Percentiles rank a stretch among this genome's conserved stretches.
phyloP scores from a whole-genome alignment of 2,329 filamentous ascomycete species.

The Didymella sp. region DNA sequence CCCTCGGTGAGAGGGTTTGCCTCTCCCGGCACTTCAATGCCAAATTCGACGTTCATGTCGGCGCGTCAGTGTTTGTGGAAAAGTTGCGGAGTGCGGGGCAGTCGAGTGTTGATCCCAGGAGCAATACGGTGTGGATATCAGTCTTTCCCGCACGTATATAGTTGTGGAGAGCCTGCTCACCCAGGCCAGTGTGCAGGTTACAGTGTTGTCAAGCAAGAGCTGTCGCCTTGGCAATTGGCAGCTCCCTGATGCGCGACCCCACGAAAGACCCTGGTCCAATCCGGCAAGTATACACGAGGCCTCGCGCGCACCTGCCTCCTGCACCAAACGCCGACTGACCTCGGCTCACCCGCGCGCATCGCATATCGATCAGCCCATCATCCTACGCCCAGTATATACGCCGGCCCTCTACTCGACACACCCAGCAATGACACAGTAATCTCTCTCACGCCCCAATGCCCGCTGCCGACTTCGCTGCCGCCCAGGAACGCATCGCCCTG shows the following conservation, averaged over 20 bases:
- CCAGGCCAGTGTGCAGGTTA: slow-evolving; percentile 26
- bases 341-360: slow-evolving; percentile 34
- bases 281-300: neutral
- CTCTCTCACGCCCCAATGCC: slow-evolving; percentile 33
- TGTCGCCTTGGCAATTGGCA: neutral
- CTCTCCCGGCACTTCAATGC: slow-evolving; percentile 81
- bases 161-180: slow-evolving; percentile 36
- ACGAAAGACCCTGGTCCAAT: neutral
- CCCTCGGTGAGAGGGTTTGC: slow-evolving; percentile 65
- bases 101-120: neutral
- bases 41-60: slow-evolving; percentile 43
- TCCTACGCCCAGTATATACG: slow-evolving; percentile 6
- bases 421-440: slow-evolving; percentile 6
- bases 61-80: neutral
- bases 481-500: slow-evolving; percentile 83
- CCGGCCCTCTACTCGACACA: neutral
- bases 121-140: neutral
- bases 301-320: slow-evolving; percentile 16
- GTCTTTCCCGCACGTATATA: neutral
- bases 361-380: slow-evolving; percentile 31
- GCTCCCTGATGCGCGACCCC: slow-evolving; percentile 1
- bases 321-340: slow-evolving; percentile 23
- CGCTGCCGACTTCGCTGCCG: slow-evolving; percentile 79
- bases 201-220: neutral
- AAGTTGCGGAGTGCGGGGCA: neutral